Evolutionary conservation across 768 basidiomycete species (phyloP).

Genomic region (Lactarius deliciosus): DNA sequence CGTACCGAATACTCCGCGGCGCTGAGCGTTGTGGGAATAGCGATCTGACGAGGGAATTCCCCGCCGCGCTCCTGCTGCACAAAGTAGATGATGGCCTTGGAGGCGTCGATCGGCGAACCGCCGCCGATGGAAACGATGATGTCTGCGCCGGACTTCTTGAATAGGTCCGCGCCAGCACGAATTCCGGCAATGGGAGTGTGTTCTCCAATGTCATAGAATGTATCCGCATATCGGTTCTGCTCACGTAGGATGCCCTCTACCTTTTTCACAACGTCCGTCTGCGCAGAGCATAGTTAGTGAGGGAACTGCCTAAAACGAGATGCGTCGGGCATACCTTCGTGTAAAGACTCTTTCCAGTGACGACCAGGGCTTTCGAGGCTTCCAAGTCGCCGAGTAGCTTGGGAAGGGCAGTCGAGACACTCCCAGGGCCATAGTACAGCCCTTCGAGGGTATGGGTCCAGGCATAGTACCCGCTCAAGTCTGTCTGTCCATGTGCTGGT

Average conservation of each 20-base stretch:
- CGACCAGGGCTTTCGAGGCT: conserved; percentile 62
- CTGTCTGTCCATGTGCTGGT: conserved; percentile 10
- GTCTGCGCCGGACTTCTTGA: conserved; percentile 59
- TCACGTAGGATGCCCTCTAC: conserved; percentile 58
- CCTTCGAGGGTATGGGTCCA: conserved; percentile 68
- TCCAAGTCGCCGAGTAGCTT: conserved; percentile 54
- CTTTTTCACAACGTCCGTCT: conserved; percentile 62
- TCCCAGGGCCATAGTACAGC: conserved; percentile 73
- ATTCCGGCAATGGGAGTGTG: conserved; percentile 72
- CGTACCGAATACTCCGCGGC: conserved; percentile 72
- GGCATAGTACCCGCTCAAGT: conserved; percentile 56
- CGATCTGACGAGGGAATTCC: conserved; percentile 60
- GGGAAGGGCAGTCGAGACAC: conserved; percentile 59
- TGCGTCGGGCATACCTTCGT: conserved; percentile 48
- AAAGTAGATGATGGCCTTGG: conserved; percentile 69
- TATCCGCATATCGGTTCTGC: conserved; percentile 58
- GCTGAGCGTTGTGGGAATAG: conserved; percentile 80
- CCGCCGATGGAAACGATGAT: conserved; percentile 75
- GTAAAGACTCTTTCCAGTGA: conserved; percentile 69
- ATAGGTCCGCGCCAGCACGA: conserved; percentile 50
- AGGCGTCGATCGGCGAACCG: conserved; percentile 76
- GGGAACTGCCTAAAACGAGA: neutral
- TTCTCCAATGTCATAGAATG: conserved; percentile 72
- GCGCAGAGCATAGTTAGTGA: neutral
- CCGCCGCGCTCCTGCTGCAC: conserved; percentile 57